Evolutionary conservation across 2,329 filamentous ascomycete species (phyloP), one percentile per base, ranked within the genome.

Genomic region (Colletotrichum caudatum): DNA sequence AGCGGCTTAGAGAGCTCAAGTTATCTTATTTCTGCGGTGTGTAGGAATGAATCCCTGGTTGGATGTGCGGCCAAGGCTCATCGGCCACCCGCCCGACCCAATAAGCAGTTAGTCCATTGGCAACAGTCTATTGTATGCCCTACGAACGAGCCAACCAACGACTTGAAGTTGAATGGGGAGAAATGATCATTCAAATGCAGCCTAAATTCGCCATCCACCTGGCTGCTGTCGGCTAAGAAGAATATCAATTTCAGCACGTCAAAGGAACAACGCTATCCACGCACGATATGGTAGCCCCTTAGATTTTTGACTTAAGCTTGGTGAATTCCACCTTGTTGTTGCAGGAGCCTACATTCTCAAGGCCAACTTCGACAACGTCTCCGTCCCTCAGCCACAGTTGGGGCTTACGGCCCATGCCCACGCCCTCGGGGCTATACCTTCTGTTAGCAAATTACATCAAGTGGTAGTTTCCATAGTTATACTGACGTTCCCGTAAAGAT

Each of bases 331-430:
- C 75, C 76, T 80, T 85, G 78, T 88, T 89, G 5, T 78, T 86
- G 75, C 86, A 90, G 18, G 85, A 87, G 33, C 92, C 92, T 8
- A 94, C 89, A 1, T 86, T 84, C 75, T 93, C 90, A 1, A 94
- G 83, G 8, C 84, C 85, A 61, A 94, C 91, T 78, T 93, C 90
- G 26, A 93, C 90, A 29, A 89, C 81, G 78, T 94, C 92, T 5
- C 91, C 90, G 78, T 94, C 86, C 79, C 91, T 89, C 68, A 94
- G 81, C 90, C 91, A 93, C 12, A 92, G 75, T 69, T 86, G 88
- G 3, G 91, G 91, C 67, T 87, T 90, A 61, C 88, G 86, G 18
- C 91, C 92, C 88, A 92, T 91, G 1, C 90, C 92, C 26, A 94
- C 92, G 41, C 92, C 92, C 72, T 90, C 87, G 0, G 91, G 92